Evolutionary conservation across 208 protist genomes (phyloP).

Genomic region (Leishmania turanica): DNA sequence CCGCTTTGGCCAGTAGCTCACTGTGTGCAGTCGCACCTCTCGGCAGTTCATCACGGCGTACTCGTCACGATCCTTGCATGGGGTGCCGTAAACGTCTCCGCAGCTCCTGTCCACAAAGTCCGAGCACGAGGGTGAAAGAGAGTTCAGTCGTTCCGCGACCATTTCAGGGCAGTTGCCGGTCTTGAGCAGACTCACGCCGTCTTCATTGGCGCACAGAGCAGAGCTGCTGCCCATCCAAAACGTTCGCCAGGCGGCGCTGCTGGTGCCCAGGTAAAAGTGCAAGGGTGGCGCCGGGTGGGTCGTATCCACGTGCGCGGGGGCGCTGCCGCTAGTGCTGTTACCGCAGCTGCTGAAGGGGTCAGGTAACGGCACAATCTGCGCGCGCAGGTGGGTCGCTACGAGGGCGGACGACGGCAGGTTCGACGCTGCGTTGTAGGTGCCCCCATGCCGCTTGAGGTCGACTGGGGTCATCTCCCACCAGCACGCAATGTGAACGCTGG

Average conservation of each 20-base stretch:
- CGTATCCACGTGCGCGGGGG: neutral
- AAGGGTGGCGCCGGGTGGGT: conserved; percentile 7
- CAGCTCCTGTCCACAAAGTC: conserved; percentile 41
- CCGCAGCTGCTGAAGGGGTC: neutral
- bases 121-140: conserved; percentile 19
- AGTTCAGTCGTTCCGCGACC: conserved; percentile 16
- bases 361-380: conserved; percentile 21
- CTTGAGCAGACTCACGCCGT: conserved; percentile 36
- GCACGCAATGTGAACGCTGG: conserved; percentile 22
- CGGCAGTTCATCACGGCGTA: conserved; percentile 49
- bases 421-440: conserved; percentile 10
- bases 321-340: neutral
- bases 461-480: conserved; percentile 40
- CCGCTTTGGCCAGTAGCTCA: conserved; percentile 13
- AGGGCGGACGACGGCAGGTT: conserved; percentile 2
- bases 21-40: conserved; percentile 32
- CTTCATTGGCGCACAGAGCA: conserved; percentile 47
- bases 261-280: conserved; percentile 39
- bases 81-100: conserved; percentile 31
- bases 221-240: conserved; percentile 49
- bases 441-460: conserved; percentile 7
- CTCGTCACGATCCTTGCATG: conserved; percentile 34
- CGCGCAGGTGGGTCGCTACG: conserved; percentile 30
- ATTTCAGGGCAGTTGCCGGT: conserved; percentile 2
- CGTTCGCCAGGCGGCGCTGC: conserved; percentile 53